Base-by-base conservation (phyloP, 306 rosid species). In the Castanospermum australe region DNA sequence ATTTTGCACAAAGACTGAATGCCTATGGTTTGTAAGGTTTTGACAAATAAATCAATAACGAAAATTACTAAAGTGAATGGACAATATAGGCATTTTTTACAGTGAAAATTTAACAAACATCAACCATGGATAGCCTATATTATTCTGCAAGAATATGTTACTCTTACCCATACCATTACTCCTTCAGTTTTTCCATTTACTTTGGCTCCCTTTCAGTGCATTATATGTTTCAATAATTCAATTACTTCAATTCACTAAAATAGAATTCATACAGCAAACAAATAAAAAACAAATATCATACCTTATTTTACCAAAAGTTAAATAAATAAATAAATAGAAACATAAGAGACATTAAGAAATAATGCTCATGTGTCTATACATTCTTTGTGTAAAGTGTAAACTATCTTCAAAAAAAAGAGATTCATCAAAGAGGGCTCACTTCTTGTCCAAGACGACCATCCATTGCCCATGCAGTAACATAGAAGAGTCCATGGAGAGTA, bases 401-500 rank as follows among this genome's bases (percentile, higher is more conserved):
- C 78, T 67, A 70, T 54, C 56, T 25, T 67, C 33, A 65, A 73
- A 59, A 20, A 20, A 51, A 72, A 75, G 55, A 39, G 76, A 80
- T 62, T 36, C 54, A 77, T 39, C 50, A 42, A 47, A 78, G 60
- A 81, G 52, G 70, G 84, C 92, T 89, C 78, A 92, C 99, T 84
- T 91, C 64, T 44, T 71, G 42, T 18, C 64, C 8, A 21, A 87
- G 88, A 6, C 71, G 81, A n/a, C 97, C 97, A 4, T 90, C 83
- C 57, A 94, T 86, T 21, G 74, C 13, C 99, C 99, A 94, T 42
- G 74, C 86, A 45, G 85, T 50, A 14, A 84, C 65, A 73, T 82
- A 92, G 33, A 85, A 76, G 20, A 92, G 88, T 47, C 97, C 97
- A n/a, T 94, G 99, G 86, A 91, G 81, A 48, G 97, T 91, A 71